Conservation (phyloP, 2,329 filamentous ascomycete species). For the Sarocladium strictum region DNA sequence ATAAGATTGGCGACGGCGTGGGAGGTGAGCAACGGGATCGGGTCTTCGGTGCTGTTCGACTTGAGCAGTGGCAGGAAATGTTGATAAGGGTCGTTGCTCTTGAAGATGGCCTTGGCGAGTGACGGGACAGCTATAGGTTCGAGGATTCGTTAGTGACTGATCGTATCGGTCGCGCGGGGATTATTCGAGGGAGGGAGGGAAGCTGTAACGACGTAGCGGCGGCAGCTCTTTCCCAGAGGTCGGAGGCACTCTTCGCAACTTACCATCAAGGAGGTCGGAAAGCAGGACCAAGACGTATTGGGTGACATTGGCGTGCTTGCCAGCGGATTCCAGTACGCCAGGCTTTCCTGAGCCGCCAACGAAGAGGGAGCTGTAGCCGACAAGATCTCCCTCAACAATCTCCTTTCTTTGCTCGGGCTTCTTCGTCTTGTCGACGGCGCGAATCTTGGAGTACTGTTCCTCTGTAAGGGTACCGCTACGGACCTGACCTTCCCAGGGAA, state of each 20-base stretch:
- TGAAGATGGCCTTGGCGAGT: conserved; percentile 69
- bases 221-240: not conserved
- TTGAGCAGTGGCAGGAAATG: conserved; percentile 83
- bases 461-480: conserved; percentile 91
- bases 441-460: conserved; percentile 89
- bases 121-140: conserved; percentile 63
- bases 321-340: conserved; percentile 75
- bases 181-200: not conserved
- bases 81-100: conserved; percentile 71
- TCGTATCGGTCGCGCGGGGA: not conserved
- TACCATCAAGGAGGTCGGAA: conserved; percentile 82
- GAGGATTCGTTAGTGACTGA: not conserved
- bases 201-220: not conserved
- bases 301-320: conserved; percentile 82
- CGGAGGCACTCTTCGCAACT: conserved; percentile 21
- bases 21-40: conserved; percentile 83
- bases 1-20: conserved; percentile 80
- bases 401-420: conserved; percentile 77
- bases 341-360: conserved; percentile 65
- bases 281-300: conserved; percentile 92
- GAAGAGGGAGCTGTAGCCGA: conserved; percentile 75
- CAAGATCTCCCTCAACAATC: conserved; percentile 71
- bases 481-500: conserved; percentile 96
- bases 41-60: conserved; percentile 67
- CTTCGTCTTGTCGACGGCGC: conserved; percentile 91